Conservation (phyloP, 2,329 filamentous ascomycete genomes). For the Cladosporium sp. region DNA sequence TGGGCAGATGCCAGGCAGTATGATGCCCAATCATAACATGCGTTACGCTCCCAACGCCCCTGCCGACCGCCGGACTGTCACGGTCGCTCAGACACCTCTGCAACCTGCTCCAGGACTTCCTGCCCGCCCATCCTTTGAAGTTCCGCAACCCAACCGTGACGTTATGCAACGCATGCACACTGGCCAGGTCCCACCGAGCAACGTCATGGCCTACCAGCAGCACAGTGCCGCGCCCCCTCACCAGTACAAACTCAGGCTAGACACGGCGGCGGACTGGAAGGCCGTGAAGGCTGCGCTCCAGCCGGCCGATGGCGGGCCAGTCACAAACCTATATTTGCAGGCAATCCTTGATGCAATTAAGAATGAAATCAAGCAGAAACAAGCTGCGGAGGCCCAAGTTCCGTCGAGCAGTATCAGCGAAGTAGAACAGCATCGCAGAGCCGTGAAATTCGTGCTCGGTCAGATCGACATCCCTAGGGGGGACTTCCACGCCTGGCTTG, state of each 20-base stretch:
- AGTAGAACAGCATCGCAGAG: too few relatives aligned
- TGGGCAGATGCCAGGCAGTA: not conserved
- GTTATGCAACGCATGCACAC: constrained; percentile 56
- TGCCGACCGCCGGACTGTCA: not conserved
- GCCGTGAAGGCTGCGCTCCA: constrained; percentile 17
- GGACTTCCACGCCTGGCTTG: too few relatives aligned
- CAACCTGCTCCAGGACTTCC: constrained; percentile 56
- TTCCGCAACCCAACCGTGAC: constrained; percentile 49
- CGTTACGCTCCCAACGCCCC: not conserved
- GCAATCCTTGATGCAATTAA: constrained; percentile 14
- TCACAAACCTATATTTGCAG: constrained; percentile 21
- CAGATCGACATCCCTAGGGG: too few relatives aligned
- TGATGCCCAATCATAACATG: not conserved
- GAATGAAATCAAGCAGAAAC: constrained; percentile 11
- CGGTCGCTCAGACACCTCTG: constrained; percentile 25
- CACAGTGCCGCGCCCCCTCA: not conserved
- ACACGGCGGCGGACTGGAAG: too few relatives aligned
- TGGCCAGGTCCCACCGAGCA: constrained; percentile 40
- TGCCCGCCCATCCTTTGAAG: constrained; percentile 56
- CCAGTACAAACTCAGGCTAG: too few relatives aligned
- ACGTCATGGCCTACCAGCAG: constrained; percentile 14
- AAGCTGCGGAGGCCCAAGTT: too few relatives aligned
- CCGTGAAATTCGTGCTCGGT: too few relatives aligned
- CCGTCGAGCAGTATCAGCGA: too few relatives aligned
- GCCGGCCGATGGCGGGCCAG: constrained; percentile 38